Base-by-base conservation (phyloP, 1,284 basidiomycete species). In the Xerocomus amazonicus region DNA sequence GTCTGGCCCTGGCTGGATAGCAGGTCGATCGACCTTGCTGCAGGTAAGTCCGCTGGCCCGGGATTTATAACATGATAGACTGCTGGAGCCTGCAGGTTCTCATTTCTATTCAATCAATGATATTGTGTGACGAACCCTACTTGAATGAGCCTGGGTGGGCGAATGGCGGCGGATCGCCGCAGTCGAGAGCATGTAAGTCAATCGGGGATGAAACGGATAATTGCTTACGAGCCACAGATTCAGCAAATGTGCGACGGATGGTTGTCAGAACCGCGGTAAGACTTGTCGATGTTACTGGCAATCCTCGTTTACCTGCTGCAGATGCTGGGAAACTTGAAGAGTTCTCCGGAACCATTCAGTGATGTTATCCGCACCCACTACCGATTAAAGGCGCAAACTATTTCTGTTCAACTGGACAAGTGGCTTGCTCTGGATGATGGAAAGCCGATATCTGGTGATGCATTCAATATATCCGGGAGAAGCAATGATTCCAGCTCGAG, bases 41-140 rank as follows among this genome's bases (percentile, higher is more conserved):
- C 90, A 92, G 72, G 88, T 83, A 50, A 38, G 65, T 53, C 39
- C 37, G 10, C 31, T 33, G 6, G 48, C 37, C 34, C n/a, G 19
- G 33, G 16, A 17, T 17, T 34, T 29, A 9, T 14, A n/a, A 14
- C 23, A 16, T 43, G 16, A 45, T 37, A 51, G 16, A 57, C 45
- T n/a, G 31, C 5, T 43, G 43, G 10, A 43, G 9, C 39, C n/a
- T 59, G 9, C 56, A 90, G 84, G 89, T 92, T 28, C 74, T 92
- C 38, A 87, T 96, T 39, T 94, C 91, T n/a, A 93, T 95, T 39
- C 92, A 95, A 70, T 90, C 89, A 6, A 89, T 96, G 85, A 94
- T 95, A 56, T 71, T 94, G 19, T 91, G 87, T 54, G 90, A 93
- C 10, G 91, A 94, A 58, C 91, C 92, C 6, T 92, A 90, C 62